Percentiles rank a stretch among this genome's conserved stretches.
These are phyloP conservation scores for Arctostaphylos glauca DNA, from an alignment of 148 eudicot species.

Conservation along the genomic window DNA sequence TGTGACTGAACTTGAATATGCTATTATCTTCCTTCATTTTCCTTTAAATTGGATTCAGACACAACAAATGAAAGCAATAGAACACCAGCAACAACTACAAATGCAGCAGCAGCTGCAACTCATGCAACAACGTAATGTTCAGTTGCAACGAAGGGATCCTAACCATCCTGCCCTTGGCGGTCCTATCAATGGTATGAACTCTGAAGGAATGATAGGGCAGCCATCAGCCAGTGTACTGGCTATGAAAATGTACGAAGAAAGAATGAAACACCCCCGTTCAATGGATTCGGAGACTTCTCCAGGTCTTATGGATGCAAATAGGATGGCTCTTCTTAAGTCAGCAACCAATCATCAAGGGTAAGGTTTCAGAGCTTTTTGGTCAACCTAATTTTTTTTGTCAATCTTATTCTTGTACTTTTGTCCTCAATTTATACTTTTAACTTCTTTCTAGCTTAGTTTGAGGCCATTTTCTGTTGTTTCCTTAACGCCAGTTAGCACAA, in stretches of 20 bases:
- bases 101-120: conserved; percentile 79
- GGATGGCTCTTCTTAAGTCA: conserved; percentile 89
- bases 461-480: conserved; percentile 22
- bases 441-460: conserved; percentile 8
- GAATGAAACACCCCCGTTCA: conserved; percentile 56
- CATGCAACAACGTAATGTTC: conserved; percentile 92
- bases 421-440: background rate
- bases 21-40: background rate
- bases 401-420: background rate
- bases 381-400: background rate
- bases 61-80: conserved; percentile 87
- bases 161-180: conserved; percentile 78
- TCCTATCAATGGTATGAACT: conserved; percentile 59
- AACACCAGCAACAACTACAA: conserved; percentile 85
- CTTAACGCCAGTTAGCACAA: conserved; percentile 74
- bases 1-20: background rate
- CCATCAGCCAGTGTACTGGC: conserved; percentile 53
- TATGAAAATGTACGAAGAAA: conserved; percentile 50
- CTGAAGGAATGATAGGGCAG: conserved; percentile 54
- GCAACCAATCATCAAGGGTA: conserved; percentile 84
- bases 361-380: background rate
- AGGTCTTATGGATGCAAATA: conserved; percentile 75
- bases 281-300: conserved; percentile 57
- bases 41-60: conserved; percentile 42
- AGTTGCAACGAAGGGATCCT: conserved; percentile 89